These are phyloP conservation scores for Alloteropsis semialata DNA, from an alignment of 176 grass and related monocot genomes.

Conservation along the genomic window DNA sequence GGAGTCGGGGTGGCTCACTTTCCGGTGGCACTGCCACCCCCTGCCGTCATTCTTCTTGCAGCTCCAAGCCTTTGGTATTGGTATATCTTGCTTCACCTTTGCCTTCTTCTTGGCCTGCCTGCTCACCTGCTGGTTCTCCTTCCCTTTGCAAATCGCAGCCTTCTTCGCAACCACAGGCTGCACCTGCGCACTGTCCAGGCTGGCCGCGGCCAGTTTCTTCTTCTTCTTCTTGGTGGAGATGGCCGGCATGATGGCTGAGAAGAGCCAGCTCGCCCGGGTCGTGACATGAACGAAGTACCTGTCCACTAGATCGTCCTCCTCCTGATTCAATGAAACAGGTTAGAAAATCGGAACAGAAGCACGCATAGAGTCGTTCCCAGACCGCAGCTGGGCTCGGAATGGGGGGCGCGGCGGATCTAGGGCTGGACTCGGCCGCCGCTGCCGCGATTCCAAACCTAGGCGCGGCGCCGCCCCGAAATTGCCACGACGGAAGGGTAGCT, in stretches of 20 bases:
- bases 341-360: not conserved
- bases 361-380: not conserved
- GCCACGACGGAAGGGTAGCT: constrained; percentile 19
- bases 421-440: constrained; percentile 23
- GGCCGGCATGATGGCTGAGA: not conserved
- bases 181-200: not conserved
- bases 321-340: constrained; percentile 16
- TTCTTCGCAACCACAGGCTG: not conserved
- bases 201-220: not conserved
- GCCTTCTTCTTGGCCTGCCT: not conserved
- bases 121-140: not conserved
- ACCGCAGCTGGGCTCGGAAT: not conserved
- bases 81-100: constrained; percentile 8
- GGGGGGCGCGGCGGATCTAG: constrained; percentile 33
- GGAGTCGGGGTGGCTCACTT: not conserved
- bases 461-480: constrained; percentile 20
- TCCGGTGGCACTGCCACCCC: constrained; percentile 12
- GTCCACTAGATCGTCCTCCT: constrained; percentile 21
- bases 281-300: constrained; percentile 15
- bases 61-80: not conserved
- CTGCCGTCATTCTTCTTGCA: constrained; percentile 46
- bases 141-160: not conserved
- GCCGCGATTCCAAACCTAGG: constrained; percentile 16
- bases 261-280: constrained; percentile 25
- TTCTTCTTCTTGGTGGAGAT: not conserved